These are phyloP conservation scores for Rosa hybrid DNA, from an alignment of 331 rosid species.

Conservation along the genomic window DNA sequence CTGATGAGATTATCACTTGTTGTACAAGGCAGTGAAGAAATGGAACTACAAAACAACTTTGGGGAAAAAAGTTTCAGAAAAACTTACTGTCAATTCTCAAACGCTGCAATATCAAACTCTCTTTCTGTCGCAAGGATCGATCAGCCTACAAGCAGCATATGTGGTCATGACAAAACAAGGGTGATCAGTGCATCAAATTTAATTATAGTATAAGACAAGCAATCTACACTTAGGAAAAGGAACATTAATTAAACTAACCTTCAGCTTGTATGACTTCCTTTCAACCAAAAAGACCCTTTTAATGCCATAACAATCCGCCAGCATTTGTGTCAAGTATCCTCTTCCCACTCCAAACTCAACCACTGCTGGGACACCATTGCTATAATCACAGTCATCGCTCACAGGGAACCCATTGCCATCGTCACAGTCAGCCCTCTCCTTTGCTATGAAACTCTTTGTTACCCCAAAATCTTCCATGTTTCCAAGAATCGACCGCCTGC, in stretches of 20 bases:
- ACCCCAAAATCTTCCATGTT: constrained; percentile 70
- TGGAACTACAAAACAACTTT: not conserved
- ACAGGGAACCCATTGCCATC: constrained; percentile 9
- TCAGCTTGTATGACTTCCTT: constrained; percentile 82
- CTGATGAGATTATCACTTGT: not conserved
- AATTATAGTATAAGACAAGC: not conserved
- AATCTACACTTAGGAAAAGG: constrained; percentile 1
- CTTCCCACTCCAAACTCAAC: constrained; percentile 97
- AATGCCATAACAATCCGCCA: constrained; percentile 90
- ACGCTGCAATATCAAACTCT: constrained; percentile 75
- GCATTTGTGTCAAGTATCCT: constrained; percentile 92
- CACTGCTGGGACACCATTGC: constrained; percentile 54
- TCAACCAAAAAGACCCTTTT: constrained; percentile 74
- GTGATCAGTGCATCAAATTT: constrained; percentile 16
- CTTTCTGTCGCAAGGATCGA: constrained; percentile 90
- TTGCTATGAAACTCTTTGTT: constrained; percentile 43
- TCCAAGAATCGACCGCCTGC: constrained; percentile 85
- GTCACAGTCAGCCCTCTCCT: constrained; percentile 25
- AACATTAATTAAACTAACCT: constrained; percentile 48
- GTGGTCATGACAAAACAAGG: constrained; percentile 28
- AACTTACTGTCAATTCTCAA: constrained; percentile 96
- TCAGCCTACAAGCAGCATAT: constrained; percentile 75
- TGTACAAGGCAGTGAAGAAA: not conserved
- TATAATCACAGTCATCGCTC: constrained; percentile 28
- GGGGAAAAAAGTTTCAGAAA: not conserved